Evolutionary conservation across 202 grass and related monocot species (phyloP).

Genomic region (Schoenoplectus triqueter): DNA sequence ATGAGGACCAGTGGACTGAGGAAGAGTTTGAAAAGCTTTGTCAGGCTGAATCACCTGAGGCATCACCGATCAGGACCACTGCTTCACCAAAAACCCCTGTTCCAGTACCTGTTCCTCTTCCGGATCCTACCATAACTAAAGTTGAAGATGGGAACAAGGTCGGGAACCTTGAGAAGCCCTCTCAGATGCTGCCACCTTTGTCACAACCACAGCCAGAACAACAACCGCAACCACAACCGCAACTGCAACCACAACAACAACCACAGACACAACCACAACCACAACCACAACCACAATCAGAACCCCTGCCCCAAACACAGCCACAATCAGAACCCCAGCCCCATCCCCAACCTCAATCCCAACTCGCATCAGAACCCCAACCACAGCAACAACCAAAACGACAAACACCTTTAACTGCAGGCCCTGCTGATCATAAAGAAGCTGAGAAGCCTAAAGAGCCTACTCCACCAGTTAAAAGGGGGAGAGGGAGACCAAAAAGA

Average conservation of each 20-base stretch:
- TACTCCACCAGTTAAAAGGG: conserved; percentile 80
- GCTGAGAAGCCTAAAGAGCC: conserved; percentile 40
- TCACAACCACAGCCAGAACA: not conserved
- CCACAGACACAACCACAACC: not conserved
- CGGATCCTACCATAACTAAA: conserved; percentile 46
- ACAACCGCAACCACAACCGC: not conserved
- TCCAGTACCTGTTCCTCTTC: not conserved
- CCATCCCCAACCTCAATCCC: too few relatives aligned
- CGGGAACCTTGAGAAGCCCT: conserved; percentile 50
- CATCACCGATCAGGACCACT: conserved; percentile 40
- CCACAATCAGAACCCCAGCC: not conserved
- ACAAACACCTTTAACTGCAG: not conserved
- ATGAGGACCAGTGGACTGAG: conserved; percentile 99
- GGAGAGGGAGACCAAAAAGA: conserved; percentile 92
- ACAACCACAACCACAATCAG: not conserved
- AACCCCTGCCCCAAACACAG: not conserved
- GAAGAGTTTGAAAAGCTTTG: conserved; percentile 99
- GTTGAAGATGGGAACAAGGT: conserved; percentile 56
- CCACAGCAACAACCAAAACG: too few relatives aligned
- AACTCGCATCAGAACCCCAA: too few relatives aligned
- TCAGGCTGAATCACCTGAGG: conserved; percentile 76
- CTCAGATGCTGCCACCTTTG: conserved; percentile 46
- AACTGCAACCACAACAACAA: not conserved
- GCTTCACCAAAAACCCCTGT: conserved; percentile 11
- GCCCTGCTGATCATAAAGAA: conserved; percentile 12